These are phyloP conservation scores for Apiotrichum gracile DNA, from an alignment of 1,284 basidiomycete species.

Conservation along the genomic window DNA sequence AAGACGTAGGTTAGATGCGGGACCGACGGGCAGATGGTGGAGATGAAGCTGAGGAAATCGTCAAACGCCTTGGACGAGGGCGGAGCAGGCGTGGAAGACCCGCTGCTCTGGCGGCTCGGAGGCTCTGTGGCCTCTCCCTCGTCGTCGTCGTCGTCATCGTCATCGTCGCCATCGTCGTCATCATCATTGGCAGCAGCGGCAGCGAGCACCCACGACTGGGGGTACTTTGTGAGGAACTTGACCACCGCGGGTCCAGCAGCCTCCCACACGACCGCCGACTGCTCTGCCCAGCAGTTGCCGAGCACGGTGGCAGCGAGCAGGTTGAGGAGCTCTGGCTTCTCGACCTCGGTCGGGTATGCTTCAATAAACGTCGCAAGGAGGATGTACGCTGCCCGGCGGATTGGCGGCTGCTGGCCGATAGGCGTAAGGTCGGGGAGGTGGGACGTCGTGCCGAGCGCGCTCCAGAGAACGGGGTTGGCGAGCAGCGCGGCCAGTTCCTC, in stretches of 20 bases:
- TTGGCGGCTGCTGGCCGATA: slow-evolving; percentile 30
- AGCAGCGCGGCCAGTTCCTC: slow-evolving; percentile 26
- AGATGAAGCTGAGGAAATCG: slow-evolving; percentile 47
- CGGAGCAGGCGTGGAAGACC: background rate
- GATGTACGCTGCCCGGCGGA: slow-evolving; percentile 38
- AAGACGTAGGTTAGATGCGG: slow-evolving; percentile 42
- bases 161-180: slow-evolving; percentile 38
- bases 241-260: slow-evolving; percentile 66
- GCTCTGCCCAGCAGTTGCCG: slow-evolving; percentile 70
- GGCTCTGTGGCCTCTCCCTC: slow-evolving; percentile 35
- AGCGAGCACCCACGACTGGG: slow-evolving; percentile 57
- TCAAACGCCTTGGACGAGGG: slow-evolving; percentile 51
- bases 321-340: slow-evolving; percentile 23
- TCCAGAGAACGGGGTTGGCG: slow-evolving; percentile 35
- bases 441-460: slow-evolving; percentile 17
- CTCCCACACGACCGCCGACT: slow-evolving; percentile 60
- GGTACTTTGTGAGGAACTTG: slow-evolving; percentile 62
- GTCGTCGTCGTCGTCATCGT: slow-evolving; percentile 41
- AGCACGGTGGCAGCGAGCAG: slow-evolving; percentile 59
- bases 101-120: slow-evolving; percentile 2
- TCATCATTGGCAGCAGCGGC: slow-evolving; percentile 36
- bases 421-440: slow-evolving; percentile 9
- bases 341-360: slow-evolving; percentile 23
- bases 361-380: slow-evolving; percentile 31
- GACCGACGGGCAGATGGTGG: slow-evolving; percentile 38